Evolutionary conservation across 768 basidiomycete genomes (phyloP).

Genomic region (Polyporus arcularius): DNA sequence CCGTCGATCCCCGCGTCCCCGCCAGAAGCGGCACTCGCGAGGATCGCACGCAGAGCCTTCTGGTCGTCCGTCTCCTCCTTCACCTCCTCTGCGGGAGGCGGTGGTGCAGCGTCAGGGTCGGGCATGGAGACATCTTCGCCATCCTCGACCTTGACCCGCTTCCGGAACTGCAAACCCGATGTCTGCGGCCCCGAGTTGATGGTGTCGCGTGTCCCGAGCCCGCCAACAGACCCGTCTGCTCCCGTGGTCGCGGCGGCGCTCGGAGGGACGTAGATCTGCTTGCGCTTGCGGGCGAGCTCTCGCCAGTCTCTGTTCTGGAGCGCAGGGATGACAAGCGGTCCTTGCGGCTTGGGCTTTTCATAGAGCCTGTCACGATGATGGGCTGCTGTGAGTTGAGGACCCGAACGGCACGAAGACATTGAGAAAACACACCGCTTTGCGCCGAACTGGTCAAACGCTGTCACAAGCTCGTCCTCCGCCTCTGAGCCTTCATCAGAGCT

Average conservation of each 20-base stretch:
- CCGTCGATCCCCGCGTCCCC: slow-evolving; percentile 39
- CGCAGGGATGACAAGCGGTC: slow-evolving; percentile 83
- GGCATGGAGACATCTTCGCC: slow-evolving; percentile 21
- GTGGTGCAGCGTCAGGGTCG: slow-evolving; percentile 5
- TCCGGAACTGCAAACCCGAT: slow-evolving; percentile 63
- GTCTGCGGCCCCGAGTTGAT: slow-evolving; percentile 79
- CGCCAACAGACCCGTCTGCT: slow-evolving; percentile 73
- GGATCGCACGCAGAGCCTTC: slow-evolving; percentile 74
- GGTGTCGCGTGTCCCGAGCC: slow-evolving; percentile 69
- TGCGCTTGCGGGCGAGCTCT: slow-evolving; percentile 69
- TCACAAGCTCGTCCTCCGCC: slow-evolving; percentile 66
- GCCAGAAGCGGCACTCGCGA: slow-evolving; percentile 53
- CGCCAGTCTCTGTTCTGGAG: slow-evolving; percentile 92
- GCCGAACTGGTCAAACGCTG: slow-evolving; percentile 70
- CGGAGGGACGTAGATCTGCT: slow-evolving; percentile 65
- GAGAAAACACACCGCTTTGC: slow-evolving; percentile 79
- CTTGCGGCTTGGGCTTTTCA: slow-evolving; percentile 48
- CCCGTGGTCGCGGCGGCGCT: slow-evolving; percentile 57
- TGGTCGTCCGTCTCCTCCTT: slow-evolving; percentile 73
- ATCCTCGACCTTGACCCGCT: slow-evolving; percentile 31
- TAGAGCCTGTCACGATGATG: slow-evolving; percentile 40
- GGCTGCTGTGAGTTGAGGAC: slow-evolving; percentile 77
- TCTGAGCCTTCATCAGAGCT: slow-evolving; percentile 58
- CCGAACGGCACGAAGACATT: slow-evolving; percentile 32
- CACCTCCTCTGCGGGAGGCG: slow-evolving; percentile 15